Percentiles rank a stretch among this genome's conserved stretches.
phyloP scores from a whole-genome alignment of 2,329 filamentous ascomycete genomes.

The Immersiporthe knoxdaviesiana region DNA sequence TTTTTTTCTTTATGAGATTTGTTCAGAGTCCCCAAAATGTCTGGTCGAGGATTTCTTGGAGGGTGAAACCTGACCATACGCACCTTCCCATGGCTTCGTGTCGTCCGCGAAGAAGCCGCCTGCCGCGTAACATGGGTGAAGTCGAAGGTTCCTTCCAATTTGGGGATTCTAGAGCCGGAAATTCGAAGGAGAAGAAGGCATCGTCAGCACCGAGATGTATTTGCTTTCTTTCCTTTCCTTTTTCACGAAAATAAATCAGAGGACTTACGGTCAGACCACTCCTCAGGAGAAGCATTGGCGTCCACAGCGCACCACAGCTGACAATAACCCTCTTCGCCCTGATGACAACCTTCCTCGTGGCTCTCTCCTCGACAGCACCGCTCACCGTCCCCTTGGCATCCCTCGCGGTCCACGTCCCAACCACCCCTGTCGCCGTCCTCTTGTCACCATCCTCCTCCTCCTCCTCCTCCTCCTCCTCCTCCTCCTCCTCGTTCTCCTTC shows the following conservation, averaged over 20 bases:
- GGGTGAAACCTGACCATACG: conserved; percentile 16
- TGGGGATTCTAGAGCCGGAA: conserved; percentile 68
- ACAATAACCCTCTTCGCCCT: conserved; percentile 81
- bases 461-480: conserved; percentile 55
- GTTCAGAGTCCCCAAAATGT: background rate
- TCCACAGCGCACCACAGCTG: conserved; percentile 76
- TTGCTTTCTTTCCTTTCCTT: background rate
- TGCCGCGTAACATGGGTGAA: conserved; percentile 69
- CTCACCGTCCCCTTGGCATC: conserved; percentile 64
- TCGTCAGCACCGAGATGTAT: conserved; percentile 17
- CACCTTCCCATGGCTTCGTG: conserved; percentile 68
- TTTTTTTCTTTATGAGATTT: background rate
- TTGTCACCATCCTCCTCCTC: conserved; percentile 49
- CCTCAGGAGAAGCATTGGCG: conserved; percentile 73
- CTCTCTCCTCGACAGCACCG: conserved; percentile 49
- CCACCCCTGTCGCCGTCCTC: conserved; percentile 69
- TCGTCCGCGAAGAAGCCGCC: conserved; percentile 70
- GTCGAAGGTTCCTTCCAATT: conserved; percentile 75
- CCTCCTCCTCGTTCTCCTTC: conserved; percentile 53
- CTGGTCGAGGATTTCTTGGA: no score
- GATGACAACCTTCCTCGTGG: conserved; percentile 66
- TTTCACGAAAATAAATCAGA: background rate
- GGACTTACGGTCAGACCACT: conserved; percentile 71
- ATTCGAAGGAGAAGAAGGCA: background rate
- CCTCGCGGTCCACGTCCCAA: conserved; percentile 75